A percentile compares a stretch with the other conserved stretches of the same genome.
phyloP scores from a whole-genome alignment of 768 basidiomycete genomes.

The Trichaptum fuscoviolaceum region DNA sequence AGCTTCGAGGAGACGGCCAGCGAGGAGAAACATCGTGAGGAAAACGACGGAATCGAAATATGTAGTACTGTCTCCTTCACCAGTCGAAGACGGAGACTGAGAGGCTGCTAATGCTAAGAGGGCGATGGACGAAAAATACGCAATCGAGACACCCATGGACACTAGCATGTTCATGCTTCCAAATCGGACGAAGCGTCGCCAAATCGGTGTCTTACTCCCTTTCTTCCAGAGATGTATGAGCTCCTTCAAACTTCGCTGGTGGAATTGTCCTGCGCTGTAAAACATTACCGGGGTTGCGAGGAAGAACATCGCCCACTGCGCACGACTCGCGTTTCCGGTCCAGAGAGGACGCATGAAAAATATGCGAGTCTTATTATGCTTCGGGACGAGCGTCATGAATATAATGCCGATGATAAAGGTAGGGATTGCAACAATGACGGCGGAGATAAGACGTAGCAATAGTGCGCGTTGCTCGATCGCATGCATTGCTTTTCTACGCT shows the following conservation, averaged over 20 bases:
- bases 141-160: constrained; percentile 65
- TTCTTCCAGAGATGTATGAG: constrained; percentile 50
- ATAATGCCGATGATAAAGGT: constrained; percentile 76
- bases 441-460: constrained; percentile 49
- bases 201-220: constrained; percentile 47
- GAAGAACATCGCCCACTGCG: constrained; percentile 61
- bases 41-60: constrained; percentile 85
- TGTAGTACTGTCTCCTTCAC: constrained; percentile 49
- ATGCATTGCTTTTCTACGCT: constrained; percentile 53
- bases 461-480: constrained; percentile 49
- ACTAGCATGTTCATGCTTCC: constrained; percentile 86
- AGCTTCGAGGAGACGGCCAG: constrained; percentile 63
- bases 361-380: constrained; percentile 36
- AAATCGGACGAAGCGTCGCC: constrained; percentile 59
- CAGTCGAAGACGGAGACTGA: constrained; percentile 29
- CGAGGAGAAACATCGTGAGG: constrained; percentile 72
- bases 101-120: constrained; percentile 56
- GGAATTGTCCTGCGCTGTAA: constrained; percentile 55
- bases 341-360: constrained; percentile 58
- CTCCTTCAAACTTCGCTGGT: constrained; percentile 50
- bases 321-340: constrained; percentile 56
- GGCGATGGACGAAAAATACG: constrained; percentile 72
- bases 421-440: constrained; percentile 62
- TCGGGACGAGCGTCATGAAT: constrained; percentile 62
- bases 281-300: constrained; percentile 68